phyloP scores from a whole-genome alignment of 768 basidiomycete genomes.

The Sutorius australiensis region DNA sequence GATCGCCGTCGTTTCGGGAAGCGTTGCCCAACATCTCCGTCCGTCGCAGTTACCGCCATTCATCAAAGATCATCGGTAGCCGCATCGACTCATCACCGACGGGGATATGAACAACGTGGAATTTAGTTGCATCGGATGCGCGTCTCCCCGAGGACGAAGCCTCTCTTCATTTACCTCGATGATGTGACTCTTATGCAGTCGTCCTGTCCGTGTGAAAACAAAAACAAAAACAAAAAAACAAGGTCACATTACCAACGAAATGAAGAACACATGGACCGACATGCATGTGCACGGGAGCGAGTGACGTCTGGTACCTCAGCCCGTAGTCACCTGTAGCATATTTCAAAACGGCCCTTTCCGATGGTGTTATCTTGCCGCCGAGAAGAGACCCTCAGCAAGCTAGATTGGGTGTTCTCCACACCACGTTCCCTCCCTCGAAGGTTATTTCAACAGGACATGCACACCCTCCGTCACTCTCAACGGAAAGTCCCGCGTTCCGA shows the following conservation, averaged over 20 bases:
- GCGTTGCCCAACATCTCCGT: conserved; percentile 4
- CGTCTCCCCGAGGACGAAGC: conserved; percentile 11
- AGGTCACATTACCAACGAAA: conserved; percentile 7
- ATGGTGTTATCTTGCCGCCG: conserved; percentile 20
- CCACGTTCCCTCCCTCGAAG: conserved; percentile 33
- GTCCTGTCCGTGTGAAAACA: background rate
- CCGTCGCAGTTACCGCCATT: conserved; percentile 3
- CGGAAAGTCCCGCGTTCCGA: conserved; percentile 24
- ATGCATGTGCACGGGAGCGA: conserved; percentile 17
- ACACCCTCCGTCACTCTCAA: background rate
- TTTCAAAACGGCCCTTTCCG: conserved; percentile 23
- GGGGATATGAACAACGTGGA: conserved; percentile 1
- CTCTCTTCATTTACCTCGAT: conserved; percentile 6
- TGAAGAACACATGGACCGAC: conserved; percentile 22
- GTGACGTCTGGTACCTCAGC: conserved; percentile 17
- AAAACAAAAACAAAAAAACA: background rate
- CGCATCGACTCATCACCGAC: conserved; percentile 10
- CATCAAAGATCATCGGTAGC: background rate
- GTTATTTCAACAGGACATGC: conserved; percentile 20
- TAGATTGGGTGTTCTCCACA: conserved; percentile 23
- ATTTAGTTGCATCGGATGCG: conserved; percentile 13
- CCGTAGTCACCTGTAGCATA: background rate
- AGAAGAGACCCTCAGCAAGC: background rate
- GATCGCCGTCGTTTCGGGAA: conserved; percentile 13
- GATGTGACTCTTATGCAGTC: background rate